Evolutionary conservation across 2,329 filamentous ascomycete species (phyloP), one percentile per base, ranked within the genome.

Genomic region (Alternaria panax): DNA sequence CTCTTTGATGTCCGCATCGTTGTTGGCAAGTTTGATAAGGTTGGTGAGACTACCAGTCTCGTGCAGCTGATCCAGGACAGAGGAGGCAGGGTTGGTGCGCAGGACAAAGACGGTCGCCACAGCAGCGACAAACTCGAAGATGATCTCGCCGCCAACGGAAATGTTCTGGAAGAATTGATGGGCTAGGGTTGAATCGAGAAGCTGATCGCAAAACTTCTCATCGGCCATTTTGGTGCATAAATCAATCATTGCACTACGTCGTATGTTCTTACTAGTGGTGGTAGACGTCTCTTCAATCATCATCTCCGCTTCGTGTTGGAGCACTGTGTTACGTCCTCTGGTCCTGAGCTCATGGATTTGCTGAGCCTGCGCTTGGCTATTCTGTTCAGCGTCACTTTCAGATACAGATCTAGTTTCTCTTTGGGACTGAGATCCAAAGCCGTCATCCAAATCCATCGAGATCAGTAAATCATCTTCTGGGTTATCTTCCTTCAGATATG

Each of bases 151-250:
- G 36, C 65, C 65, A 48, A 63, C 81, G 1, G 82, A 83, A 9
- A 91, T 81, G 41, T 86, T 85, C 43, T 85, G 82, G 52, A 92
- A 85, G 16, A 97, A 81, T 28, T 85, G 86, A 54, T 88, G 85
- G 62, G 92, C 90, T 56, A 90, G 87, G 7, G 88, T 87, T 65
- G 92, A 89, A 62, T 93, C 89, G 20, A 90, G 84, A 68, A 97
- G 93, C 62, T 91, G 88, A 18, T 83, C 82, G 27, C 87, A 81
- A 67, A 91, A 93, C 1, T 81, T 82, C 68, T 88, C 88, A 50
- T 89, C 82, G 3, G 79, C 66, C 57, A 88, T 76, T 64, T 85
- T 87, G 25, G 74, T 75, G 51, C 83, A 82, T n/a, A 89, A 75
- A 53, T 88, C 85, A 38, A 86, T 75, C 60, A 88, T 78, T 3